Evolutionary conservation across 2,329 filamentous ascomycete genomes (phyloP), one percentile per base, ranked within the genome.

Genomic region (Aspergillus sp.): DNA sequence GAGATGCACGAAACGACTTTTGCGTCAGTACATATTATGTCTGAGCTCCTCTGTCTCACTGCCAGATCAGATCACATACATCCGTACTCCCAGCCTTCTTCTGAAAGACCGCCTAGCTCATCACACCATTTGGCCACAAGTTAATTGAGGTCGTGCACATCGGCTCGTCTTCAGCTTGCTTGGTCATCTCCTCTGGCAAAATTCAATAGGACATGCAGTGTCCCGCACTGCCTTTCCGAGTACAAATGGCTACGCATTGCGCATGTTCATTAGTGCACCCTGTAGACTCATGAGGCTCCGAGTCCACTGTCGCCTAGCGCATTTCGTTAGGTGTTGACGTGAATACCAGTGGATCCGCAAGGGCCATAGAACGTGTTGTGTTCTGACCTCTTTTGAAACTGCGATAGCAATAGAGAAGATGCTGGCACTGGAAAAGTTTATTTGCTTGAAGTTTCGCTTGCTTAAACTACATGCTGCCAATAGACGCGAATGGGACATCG

Each of bases 321-420:
- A 42, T 46, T 64, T 59, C 5, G 64, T 61, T 1, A 64, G 50
- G 41, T 64, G 52, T 44, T 66, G 62, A 17, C 54, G 48, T 20
- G 43, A 49, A 17, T 16, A 65, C n/a, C 1, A 60, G 13, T 2
- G 61, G 62, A 34, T 60, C 50, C n/a, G 36, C 46, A 11, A 66
- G 56, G 9, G 58, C 61, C 34, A 53, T 23, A 6, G 64, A 49
- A 51, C 65, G 62, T 10, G 48, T 14, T 45, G 63, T 60, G 45
- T 68, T 65, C 2, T 58, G 29, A 4, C 47, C 50, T 2, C 55
- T 58, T 21, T 61, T 65, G 49, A 64, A 64, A 13, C 66, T 43
- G 31, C 57, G 60, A 47, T 64, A 64, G 3, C 55, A 32, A 50
- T 63, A 61, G 38, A 61, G 63, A 9, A 63, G 47, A 29, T 42